phyloP scores from a whole-genome alignment of 768 basidiomycete genomes.

The Leccinum obscurum region DNA sequence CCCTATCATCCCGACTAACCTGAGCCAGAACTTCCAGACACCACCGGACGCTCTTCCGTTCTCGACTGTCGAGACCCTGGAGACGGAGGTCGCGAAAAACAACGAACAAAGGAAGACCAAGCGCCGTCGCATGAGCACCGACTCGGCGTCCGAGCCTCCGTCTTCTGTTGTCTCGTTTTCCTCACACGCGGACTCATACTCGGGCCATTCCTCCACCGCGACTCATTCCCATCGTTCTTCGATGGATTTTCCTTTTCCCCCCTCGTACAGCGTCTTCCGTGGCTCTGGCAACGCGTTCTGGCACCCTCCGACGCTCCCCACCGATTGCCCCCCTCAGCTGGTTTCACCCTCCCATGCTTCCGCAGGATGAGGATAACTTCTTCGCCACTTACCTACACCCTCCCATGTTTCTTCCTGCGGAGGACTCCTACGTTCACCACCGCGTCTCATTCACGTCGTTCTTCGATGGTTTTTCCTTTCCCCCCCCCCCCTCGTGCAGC shows the following conservation, averaged over 20 bases:
- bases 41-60: slow-evolving; percentile 56
- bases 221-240: slow-evolving; percentile 62
- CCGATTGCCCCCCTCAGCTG: slow-evolving; percentile 55
- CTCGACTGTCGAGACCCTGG: slow-evolving; percentile 46
- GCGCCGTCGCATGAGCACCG: slow-evolving; percentile 70
- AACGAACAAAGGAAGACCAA: slow-evolving; percentile 50
- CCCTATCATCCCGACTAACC: no score
- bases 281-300: slow-evolving; percentile 63
- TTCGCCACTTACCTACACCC: no score
- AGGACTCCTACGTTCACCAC: no score
- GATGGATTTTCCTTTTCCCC: slow-evolving; percentile 65
- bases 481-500: no score
- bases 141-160: slow-evolving; percentile 49
- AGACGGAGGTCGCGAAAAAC: slow-evolving; percentile 36
- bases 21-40: slow-evolving; percentile 35
- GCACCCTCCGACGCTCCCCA: slow-evolving; percentile 76
- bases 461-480: no score
- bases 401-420: no score
- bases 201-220: slow-evolving; percentile 54
- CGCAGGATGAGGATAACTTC: no score
- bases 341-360: slow-evolving; percentile 24
- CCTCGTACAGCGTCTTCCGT: slow-evolving; percentile 50
- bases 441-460: no score
- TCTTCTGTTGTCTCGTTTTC: slow-evolving; percentile 65
- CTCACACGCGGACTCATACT: slow-evolving; percentile 62